A percentile compares a stretch with the other conserved stretches of the same genome.
Conservation (phyloP, 2,329 filamentous ascomycete species). For the Neopestalotiopsis clavispora region DNA sequence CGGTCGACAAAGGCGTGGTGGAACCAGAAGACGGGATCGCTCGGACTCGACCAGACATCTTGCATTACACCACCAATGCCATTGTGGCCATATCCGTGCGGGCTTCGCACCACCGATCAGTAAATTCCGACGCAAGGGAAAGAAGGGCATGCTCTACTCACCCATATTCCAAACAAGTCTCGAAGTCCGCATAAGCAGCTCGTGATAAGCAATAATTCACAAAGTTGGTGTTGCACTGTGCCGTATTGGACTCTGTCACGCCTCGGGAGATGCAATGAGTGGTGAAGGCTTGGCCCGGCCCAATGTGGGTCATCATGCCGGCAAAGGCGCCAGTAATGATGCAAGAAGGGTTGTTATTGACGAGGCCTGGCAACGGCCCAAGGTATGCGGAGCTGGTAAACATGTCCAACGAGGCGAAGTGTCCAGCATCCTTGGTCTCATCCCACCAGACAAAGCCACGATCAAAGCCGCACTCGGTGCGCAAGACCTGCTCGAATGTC, state of each 20-base stretch:
- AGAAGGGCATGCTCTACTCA: neutral
- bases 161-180: constrained; percentile 21
- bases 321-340: constrained; percentile 32
- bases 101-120: neutral
- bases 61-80: constrained; percentile 37
- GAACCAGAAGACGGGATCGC: constrained; percentile 40
- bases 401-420: constrained; percentile 32
- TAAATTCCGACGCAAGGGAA: neutral
- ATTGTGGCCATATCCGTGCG: constrained; percentile 40
- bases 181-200: constrained; percentile 19
- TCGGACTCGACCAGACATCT: constrained; percentile 34
- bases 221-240: constrained; percentile 27
- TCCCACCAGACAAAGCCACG: constrained; percentile 39
- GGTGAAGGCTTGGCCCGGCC: constrained; percentile 30
- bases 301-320: constrained; percentile 24
- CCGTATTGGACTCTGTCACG: constrained; percentile 32
- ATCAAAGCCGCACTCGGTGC: constrained; percentile 38
- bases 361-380: constrained; percentile 30
- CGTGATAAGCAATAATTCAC: constrained; percentile 21
- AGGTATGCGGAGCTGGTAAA: constrained; percentile 35
- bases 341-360: constrained; percentile 33
- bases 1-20: constrained; percentile 35
- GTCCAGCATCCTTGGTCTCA: constrained; percentile 39
- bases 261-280: constrained; percentile 37
- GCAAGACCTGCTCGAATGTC: constrained; percentile 27